Evolutionary conservation across 2,329 filamentous ascomycete genomes (phyloP).

Genomic region (Fusarium solani-melongenae): DNA sequence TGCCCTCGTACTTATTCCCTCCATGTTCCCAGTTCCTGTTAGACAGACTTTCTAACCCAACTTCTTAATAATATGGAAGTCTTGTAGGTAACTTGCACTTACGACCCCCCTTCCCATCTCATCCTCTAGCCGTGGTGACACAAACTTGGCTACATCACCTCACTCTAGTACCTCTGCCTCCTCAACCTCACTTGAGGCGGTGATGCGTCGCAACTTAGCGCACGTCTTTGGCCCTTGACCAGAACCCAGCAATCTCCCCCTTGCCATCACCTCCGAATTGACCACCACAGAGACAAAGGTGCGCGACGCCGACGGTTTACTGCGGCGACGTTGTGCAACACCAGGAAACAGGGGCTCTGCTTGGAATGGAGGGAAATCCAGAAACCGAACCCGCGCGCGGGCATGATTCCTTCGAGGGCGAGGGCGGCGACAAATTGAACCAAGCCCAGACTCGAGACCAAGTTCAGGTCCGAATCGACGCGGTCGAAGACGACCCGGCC

Average conservation of each 20-base stretch:
- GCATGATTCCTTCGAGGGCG: conserved; percentile 5
- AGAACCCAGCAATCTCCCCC: conserved; percentile 7
- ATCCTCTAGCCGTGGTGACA: neutral
- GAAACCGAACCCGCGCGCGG: conserved; percentile 26
- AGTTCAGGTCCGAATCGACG: conserved; percentile 4
- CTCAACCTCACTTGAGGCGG: conserved; percentile 4
- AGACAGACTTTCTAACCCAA: neutral
- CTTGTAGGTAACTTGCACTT: neutral
- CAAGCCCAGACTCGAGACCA: conserved; percentile 10
- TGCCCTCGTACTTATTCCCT: neutral
- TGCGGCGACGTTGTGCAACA: conserved; percentile 14
- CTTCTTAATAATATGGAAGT: conserved; percentile 1
- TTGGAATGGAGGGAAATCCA: conserved; percentile 45
- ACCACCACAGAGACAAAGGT: conserved; percentile 5
- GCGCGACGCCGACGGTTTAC: neutral
- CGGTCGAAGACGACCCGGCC: conserved; percentile 12
- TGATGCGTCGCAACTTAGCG: conserved; percentile 22
- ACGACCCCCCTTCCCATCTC: neutral
- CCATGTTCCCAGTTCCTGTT: neutral
- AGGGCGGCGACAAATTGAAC: neutral
- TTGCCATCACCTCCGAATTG: conserved; percentile 3
- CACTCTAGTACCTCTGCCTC: conserved; percentile 5
- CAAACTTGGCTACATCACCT: neutral
- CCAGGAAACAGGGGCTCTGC: conserved; percentile 6
- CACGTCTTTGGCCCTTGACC: neutral